Conservation (phyloP, 2,329 filamentous ascomycete genomes). For the Fusarium temperatum region DNA sequence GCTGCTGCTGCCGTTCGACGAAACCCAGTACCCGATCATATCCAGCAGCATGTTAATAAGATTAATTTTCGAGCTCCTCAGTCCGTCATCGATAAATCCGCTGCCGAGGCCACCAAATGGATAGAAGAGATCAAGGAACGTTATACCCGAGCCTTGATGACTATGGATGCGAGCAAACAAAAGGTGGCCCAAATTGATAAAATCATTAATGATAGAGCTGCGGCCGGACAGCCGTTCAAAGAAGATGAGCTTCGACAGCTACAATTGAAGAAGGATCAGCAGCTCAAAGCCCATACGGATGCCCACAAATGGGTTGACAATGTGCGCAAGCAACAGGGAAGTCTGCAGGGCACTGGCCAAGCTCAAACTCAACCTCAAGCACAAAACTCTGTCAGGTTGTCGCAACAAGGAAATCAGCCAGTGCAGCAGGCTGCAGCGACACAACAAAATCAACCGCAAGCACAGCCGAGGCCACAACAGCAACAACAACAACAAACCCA, state of each 20-base stretch:
- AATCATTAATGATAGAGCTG: constrained; percentile 52
- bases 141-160: constrained; percentile 58
- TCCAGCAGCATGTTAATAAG: constrained; percentile 58
- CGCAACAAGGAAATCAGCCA: constrained; percentile 37
- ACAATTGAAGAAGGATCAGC: constrained; percentile 54
- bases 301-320: constrained; percentile 58
- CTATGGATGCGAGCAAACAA: constrained; percentile 58
- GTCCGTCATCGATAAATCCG: constrained; percentile 51
- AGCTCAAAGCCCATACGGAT: constrained; percentile 57
- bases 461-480: constrained; percentile 34
- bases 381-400: constrained; percentile 22
- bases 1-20: constrained; percentile 38
- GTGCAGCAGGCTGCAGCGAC: constrained; percentile 25
- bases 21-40: constrained; percentile 52
- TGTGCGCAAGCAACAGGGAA: constrained; percentile 57
- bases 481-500: constrained; percentile 31
- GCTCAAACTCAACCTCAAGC: constrained; percentile 6
- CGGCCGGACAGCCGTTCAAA: constrained; percentile 54
- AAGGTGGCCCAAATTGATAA: constrained; percentile 55
- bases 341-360: constrained; percentile 41
- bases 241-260: constrained; percentile 59
- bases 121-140: constrained; percentile 56
- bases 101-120: constrained; percentile 59
- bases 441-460: constrained; percentile 26
- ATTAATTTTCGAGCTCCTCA: constrained; percentile 58